Percentiles rank a stretch among this genome's conserved stretches.
Conservation (phyloP, 108 stramenopile genomes). For the Aurantiochytrium sp. region DNA sequence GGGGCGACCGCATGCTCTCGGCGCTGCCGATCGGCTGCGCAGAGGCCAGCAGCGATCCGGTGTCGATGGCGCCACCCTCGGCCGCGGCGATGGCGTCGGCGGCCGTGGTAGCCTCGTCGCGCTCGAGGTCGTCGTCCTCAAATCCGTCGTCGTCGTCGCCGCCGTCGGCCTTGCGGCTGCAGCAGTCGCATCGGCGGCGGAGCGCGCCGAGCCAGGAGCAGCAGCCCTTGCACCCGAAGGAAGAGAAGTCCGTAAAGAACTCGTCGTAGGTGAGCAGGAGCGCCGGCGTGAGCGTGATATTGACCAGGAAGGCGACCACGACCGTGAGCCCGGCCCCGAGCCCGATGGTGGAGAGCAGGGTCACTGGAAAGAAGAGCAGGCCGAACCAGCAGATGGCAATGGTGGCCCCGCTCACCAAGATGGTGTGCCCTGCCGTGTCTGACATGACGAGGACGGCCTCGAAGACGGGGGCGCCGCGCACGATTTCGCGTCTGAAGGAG, state of each 20-base stretch:
- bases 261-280: background rate
- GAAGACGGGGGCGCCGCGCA: background rate
- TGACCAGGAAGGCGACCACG: slow-evolving; percentile 8
- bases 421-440: slow-evolving; percentile 16
- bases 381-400: slow-evolving; percentile 27
- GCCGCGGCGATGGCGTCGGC: too few species aligned
- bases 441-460: slow-evolving; percentile 7
- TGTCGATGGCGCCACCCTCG: too few species aligned
- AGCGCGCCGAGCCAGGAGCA: background rate
- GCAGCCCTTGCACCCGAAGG: background rate
- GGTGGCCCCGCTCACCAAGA: slow-evolving; percentile 25
- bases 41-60: too few species aligned
- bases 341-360: background rate
- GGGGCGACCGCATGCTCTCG: background rate
- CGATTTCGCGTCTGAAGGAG: background rate
- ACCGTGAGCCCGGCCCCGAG: slow-evolving; percentile 8
- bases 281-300: background rate
- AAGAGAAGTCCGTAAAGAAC: background rate
- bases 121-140: too few species aligned
- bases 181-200: background rate
- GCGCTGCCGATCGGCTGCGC: too few species aligned
- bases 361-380: slow-evolving; percentile 9
- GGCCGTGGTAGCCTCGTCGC: too few species aligned
- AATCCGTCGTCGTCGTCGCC: too few species aligned
- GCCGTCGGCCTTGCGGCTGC: too few species aligned